Conservation (phyloP, 2,329 filamentous ascomycete genomes). For the Orbilia oligospora region DNA sequence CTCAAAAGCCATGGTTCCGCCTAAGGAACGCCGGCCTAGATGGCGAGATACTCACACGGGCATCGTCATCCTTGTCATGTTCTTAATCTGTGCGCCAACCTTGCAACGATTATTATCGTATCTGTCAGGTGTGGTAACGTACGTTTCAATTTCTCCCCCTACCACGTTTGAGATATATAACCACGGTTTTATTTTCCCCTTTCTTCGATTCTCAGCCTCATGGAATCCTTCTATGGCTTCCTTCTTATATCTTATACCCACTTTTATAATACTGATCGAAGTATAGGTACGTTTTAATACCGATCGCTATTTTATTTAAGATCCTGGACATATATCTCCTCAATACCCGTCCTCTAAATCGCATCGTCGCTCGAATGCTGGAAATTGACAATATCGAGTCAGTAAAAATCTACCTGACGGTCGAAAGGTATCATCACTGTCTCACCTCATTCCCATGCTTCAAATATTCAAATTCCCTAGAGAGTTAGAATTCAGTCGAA, state of each 20-base stretch:
- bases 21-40: background rate
- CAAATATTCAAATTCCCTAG: conserved; percentile 1
- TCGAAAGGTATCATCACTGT: conserved; percentile 34
- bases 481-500: background rate
- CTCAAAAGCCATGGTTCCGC: conserved; percentile 9
- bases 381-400: conserved; percentile 39
- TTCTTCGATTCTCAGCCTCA: background rate
- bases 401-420: conserved; percentile 29
- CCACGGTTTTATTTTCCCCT: background rate
- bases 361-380: conserved; percentile 28
- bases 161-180: conserved; percentile 44
- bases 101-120: conserved; percentile 21
- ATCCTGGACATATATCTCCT: conserved; percentile 32
- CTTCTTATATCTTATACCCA: background rate
- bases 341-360: conserved; percentile 25
- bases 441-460: conserved; percentile 6
- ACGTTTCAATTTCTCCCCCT: conserved; percentile 19
- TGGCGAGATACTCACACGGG: conserved; percentile 18
- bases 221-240: background rate
- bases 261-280: background rate
- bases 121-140: conserved; percentile 33
- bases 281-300: conserved; percentile 39
- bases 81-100: conserved; percentile 44
- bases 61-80: conserved; percentile 44
- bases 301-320: conserved; percentile 28